Evolutionary conservation across 2,329 filamentous ascomycete genomes (phyloP).

Genomic region (Colletotrichum salicis): DNA sequence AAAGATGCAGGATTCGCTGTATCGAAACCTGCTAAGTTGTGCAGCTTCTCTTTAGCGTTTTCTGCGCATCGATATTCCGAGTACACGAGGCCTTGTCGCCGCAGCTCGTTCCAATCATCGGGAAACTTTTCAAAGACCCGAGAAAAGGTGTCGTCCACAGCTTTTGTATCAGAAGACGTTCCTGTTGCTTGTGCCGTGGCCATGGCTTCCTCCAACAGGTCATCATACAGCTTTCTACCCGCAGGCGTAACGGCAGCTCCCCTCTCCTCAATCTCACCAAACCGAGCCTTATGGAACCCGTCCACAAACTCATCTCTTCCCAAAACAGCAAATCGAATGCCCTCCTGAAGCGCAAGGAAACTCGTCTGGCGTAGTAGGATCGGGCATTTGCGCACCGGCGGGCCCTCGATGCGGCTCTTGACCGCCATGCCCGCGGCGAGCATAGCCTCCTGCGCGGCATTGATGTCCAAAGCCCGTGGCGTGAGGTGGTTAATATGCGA

Average conservation of each 20-base stretch:
- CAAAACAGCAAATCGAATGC: slow-evolving; percentile 49
- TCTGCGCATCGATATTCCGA: slow-evolving; percentile 45
- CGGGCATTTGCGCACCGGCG: slow-evolving; percentile 53
- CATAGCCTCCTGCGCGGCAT: slow-evolving; percentile 56
- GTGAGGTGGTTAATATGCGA: slow-evolving; percentile 66
- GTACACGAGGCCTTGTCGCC: slow-evolving; percentile 50
- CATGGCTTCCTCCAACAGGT: slow-evolving; percentile 48
- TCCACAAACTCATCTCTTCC: slow-evolving; percentile 32
- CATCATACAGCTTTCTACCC: slow-evolving; percentile 58
- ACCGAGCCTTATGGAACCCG: slow-evolving; percentile 59
- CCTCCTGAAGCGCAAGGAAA: slow-evolving; percentile 62
- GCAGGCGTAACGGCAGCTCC: slow-evolving; percentile 59
- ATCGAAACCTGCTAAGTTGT: neutral
- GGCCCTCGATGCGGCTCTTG: slow-evolving; percentile 63
- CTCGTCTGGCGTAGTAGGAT: slow-evolving; percentile 65
- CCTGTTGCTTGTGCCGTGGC: neutral
- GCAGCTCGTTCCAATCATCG: slow-evolving; percentile 52
- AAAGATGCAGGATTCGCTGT: neutral
- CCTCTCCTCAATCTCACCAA: slow-evolving; percentile 64
- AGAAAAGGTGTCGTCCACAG: slow-evolving; percentile 39
- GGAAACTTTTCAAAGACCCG: slow-evolving; percentile 51
- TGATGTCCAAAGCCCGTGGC: slow-evolving; percentile 61
- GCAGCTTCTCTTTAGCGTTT: neutral
- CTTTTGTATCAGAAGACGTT: neutral
- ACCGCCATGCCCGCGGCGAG: slow-evolving; percentile 49